Evolutionary conservation across 768 basidiomycete species (phyloP), one percentile per base, ranked within the genome.

Genomic region (Phylloporus rhodoxanthus): DNA sequence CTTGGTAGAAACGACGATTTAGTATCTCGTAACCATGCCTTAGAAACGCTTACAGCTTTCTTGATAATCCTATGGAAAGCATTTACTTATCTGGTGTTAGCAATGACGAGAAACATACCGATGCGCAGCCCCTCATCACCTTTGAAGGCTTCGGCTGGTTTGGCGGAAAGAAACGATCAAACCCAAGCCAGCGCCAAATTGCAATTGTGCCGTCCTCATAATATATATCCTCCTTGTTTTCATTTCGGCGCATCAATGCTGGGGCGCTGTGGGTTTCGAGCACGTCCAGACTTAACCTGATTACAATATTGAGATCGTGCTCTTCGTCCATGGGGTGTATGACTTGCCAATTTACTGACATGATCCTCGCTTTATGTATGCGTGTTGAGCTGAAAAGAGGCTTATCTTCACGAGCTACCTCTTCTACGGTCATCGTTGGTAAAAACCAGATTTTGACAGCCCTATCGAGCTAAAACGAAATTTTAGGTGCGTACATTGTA

Each of bases 361-460:
- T 61, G 2, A 87, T 76, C 8, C 81, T 73, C 14, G 83, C 78
- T 55, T 78, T 80, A 56, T 89, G 87, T 11, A 91, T 72, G 26
- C 73, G 69, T 23, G 76, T 73, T 36, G 79, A 85, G 55, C 81
- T 84, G 60, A 88, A 89, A 3, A 91, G 61, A 0, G 88, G 87
- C 52, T 88, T 89, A 52, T 90, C 87, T 62, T 84, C 82, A 29
- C 85, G 73, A 42, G 71, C 68, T 43, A 82, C 67, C 43, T 63
- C 53, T n/a, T 71, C 63, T 3, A 53, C 46, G 17, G 69, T 61
- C 29, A 65, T 69, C 2, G 63, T 66, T 21, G 77, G 75, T 17
- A 84, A 65, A 40, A 74, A 69, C 88, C 88, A 91, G 6, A 91
- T 86, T 65, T 89, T 89, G 29, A 88, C 78, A 3, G 73, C 69